A percentile compares a stretch with the other conserved stretches of the same genome.
Conservation (phyloP, 2,329 filamentous ascomycete genomes). For the Paecilomyces fulvus region DNA sequence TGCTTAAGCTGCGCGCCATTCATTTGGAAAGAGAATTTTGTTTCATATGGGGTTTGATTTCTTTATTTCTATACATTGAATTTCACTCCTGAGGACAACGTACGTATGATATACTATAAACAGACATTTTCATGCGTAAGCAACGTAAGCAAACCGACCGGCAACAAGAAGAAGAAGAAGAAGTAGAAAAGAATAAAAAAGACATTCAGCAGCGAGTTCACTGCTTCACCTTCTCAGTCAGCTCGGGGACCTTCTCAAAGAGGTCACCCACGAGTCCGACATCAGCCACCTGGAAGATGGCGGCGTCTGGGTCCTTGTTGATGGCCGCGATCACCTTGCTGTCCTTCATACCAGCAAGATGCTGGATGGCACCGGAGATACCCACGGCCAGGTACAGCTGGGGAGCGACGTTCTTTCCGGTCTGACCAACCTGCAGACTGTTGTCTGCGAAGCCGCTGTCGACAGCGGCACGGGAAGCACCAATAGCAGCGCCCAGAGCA, state of each 20-base stretch:
- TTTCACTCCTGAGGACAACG: neutral
- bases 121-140: neutral
- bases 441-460: conserved; percentile 98
- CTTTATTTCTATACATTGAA: neutral
- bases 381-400: conserved; percentile 92
- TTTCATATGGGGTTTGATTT: conserved; percentile 3
- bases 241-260: conserved; percentile 89
- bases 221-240: conserved; percentile 86
- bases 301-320: conserved; percentile 95
- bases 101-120: neutral
- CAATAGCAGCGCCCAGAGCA: conserved; percentile 86
- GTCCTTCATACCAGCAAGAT: conserved; percentile 98
- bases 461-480: conserved; percentile 87
- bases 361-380: conserved; percentile 95
- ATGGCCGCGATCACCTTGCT: conserved; percentile 99
- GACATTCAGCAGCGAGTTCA: neutral
- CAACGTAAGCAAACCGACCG: neutral
- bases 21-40: too few relatives aligned
- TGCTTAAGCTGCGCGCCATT: too few relatives aligned
- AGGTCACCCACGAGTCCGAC: conserved; percentile 91
- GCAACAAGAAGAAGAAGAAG: neutral
- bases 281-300: conserved; percentile 97
- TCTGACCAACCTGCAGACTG: conserved; percentile 95
- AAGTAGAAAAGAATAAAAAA: neutral
- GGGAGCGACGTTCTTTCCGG: conserved; percentile 95